Conservation (phyloP, 257 asterid species). For the Marsdenia floribunda region DNA sequence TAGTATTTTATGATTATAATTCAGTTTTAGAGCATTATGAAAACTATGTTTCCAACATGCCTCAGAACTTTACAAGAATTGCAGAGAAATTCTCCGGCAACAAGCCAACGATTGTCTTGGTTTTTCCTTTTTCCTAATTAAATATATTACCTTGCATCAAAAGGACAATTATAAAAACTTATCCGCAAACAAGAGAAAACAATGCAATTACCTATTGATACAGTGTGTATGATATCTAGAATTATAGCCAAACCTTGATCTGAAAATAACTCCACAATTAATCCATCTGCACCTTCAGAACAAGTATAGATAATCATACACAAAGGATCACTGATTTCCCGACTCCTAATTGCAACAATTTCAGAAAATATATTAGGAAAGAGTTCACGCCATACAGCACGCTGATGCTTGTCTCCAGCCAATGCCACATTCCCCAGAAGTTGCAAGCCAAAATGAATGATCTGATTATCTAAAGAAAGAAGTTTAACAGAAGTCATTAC, state of each 20-base stretch:
- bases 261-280: slow-evolving; percentile 35
- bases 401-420: slow-evolving; percentile 58
- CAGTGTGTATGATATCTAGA: slow-evolving; percentile 46
- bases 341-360: slow-evolving; percentile 48
- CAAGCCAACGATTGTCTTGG: too few relatives aligned
- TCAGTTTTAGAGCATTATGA: too few relatives aligned
- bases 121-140: too few relatives aligned
- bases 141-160: too few relatives aligned
- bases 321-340: slow-evolving; percentile 66
- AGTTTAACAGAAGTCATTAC: slow-evolving; percentile 32
- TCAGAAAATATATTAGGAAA: slow-evolving; percentile 48
- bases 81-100: too few relatives aligned
- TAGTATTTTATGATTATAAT: too few relatives aligned
- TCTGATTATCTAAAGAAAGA: slow-evolving; percentile 32
- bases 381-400: slow-evolving; percentile 54
- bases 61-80: too few relatives aligned
- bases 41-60: too few relatives aligned
- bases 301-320: slow-evolving; percentile 75
- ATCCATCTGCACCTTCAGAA: slow-evolving; percentile 33
- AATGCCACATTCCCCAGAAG: slow-evolving; percentile 70
- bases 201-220: slow-evolving; percentile 40
- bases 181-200: slow-evolving; percentile 1
- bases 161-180: not conserved
- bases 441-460: slow-evolving; percentile 57
- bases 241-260: slow-evolving; percentile 43